Percentiles rank a stretch among this genome's conserved stretches.
phyloP scores from a whole-genome alignment of 73 alveolate species.

The Blepharisma stoltei region DNA sequence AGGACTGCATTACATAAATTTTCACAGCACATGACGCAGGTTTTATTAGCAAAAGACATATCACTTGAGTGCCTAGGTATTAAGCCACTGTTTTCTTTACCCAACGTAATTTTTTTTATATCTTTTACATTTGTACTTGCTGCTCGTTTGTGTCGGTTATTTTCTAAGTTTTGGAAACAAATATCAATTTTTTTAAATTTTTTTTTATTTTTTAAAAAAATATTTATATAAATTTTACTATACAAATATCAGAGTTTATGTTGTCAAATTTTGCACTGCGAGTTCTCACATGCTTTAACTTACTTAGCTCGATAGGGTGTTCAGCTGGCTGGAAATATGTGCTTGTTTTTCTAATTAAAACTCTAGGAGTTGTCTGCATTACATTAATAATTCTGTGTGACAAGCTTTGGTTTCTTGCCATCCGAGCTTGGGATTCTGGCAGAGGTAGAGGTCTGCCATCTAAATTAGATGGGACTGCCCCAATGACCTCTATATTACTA shows the following conservation, averaged over 20 bases:
- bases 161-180: neutral
- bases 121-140: neutral
- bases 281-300: neutral
- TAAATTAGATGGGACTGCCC: neutral
- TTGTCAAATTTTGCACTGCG: neutral
- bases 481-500: neutral
- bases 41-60: neutral
- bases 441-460: neutral
- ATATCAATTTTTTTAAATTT: too few species aligned
- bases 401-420: neutral
- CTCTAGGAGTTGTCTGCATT: neutral
- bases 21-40: constrained; percentile 59
- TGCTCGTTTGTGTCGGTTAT: neutral
- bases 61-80: neutral
- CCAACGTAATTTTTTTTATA: neutral
- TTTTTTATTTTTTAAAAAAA: too few species aligned
- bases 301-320: too few species aligned
- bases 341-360: neutral
- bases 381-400: neutral
- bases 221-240: too few species aligned
- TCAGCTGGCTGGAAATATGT: constrained; percentile 25
- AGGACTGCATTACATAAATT: constrained; percentile 46
- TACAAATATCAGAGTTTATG: neutral
- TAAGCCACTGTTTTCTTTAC: neutral
- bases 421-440: neutral